Evolutionary conservation across 305 asterid species (phyloP).

Genomic region (Fraxinus baroniana): DNA sequence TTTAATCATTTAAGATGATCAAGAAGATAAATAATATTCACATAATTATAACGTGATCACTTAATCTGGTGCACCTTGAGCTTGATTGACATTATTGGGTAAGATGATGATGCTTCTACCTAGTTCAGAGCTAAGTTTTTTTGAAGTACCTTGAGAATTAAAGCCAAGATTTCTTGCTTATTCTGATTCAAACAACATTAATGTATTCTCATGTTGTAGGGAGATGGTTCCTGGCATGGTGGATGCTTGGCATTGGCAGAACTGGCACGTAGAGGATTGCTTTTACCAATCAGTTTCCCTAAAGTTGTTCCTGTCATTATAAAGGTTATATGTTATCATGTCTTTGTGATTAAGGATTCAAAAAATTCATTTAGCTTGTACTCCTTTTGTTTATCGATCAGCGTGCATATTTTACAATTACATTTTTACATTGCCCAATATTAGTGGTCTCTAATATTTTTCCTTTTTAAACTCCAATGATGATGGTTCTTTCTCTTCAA

Average conservation of each 20-base stretch:
- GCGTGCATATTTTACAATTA: constrained; percentile 7
- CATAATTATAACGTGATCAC: neutral
- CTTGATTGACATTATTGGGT: neutral
- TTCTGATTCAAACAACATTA: constrained; percentile 20
- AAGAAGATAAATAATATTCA: neutral
- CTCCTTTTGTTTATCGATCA: neutral
- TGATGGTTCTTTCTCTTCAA: constrained; percentile 14
- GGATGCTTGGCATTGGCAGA: constrained; percentile 99
- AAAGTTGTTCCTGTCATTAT: constrained; percentile 89
- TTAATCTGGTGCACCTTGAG: neutral
- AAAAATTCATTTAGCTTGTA: constrained; percentile 8
- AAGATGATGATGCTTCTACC: neutral
- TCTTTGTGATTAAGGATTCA: constrained; percentile 18
- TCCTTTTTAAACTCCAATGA: constrained; percentile 10
- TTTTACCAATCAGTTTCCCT: constrained; percentile 77
- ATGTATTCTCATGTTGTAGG: constrained; percentile 46
- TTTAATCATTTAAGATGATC: neutral
- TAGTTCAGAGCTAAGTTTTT: neutral
- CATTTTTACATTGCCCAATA: constrained; percentile 9
- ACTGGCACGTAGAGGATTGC: constrained; percentile 95
- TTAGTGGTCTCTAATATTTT: neutral
- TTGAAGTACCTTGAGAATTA: neutral
- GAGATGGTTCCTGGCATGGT: constrained; percentile 99
- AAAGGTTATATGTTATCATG: constrained; percentile 47
- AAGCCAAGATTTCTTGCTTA: constrained; percentile 16